Conservation (phyloP, 2,329 filamentous ascomycete genomes). For the Cercospora zeae-maydis region DNA sequence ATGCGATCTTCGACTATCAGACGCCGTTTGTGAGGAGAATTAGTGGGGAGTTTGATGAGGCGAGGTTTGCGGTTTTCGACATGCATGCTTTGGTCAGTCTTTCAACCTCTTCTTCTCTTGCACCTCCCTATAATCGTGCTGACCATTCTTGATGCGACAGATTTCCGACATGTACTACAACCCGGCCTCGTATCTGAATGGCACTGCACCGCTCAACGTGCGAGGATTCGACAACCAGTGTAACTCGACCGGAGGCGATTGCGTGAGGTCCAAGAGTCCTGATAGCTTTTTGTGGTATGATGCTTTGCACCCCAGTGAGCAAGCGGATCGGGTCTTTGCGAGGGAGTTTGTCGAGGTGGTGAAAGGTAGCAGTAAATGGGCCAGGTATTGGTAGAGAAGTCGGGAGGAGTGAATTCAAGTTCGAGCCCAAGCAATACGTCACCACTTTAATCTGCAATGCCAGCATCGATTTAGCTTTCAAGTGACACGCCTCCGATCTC, state of each 20-base stretch:
- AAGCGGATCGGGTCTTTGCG: slow-evolving; percentile 57
- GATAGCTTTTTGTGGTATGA: slow-evolving; percentile 72
- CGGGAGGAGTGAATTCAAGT: not conserved
- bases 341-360: slow-evolving; percentile 56
- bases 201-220: slow-evolving; percentile 59
- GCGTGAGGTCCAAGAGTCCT: slow-evolving; percentile 42
- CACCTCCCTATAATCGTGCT: not conserved
- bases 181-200: slow-evolving; percentile 60
- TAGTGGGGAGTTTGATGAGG: slow-evolving; percentile 48
- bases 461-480: not conserved
- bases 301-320: slow-evolving; percentile 66
- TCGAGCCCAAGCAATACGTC: too few species aligned
- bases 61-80: slow-evolving; percentile 64
- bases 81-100: slow-evolving; percentile 56
- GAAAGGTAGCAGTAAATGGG: slow-evolving; percentile 48
- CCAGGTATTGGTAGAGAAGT: slow-evolving; percentile 41
- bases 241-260: slow-evolving; percentile 39
- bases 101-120: not conserved
- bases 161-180: slow-evolving; percentile 62
- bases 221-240: slow-evolving; percentile 59
- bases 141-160: slow-evolving; percentile 29
- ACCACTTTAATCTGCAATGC: not conserved
- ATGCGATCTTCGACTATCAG: slow-evolving; percentile 51
- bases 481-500: not conserved
- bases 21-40: slow-evolving; percentile 48